Base-by-base conservation (phyloP, 2,329 filamentous ascomycete genomes). In the Ceratocystiopsis sp. region DNA sequence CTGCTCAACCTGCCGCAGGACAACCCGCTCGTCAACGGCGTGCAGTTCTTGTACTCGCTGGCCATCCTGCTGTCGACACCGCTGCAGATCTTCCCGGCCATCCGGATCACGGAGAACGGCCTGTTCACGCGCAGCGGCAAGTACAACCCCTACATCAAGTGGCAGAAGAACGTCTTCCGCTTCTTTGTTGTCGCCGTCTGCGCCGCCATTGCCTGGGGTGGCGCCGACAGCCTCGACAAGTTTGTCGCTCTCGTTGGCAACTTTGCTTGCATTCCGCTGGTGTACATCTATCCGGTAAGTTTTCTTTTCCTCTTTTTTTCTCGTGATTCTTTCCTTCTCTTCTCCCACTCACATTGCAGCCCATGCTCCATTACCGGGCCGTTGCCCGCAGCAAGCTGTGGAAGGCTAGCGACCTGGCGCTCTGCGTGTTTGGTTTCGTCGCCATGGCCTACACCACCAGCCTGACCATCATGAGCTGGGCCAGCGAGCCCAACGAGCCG, bases 91-190 rank as follows among this genome's bases (percentile, higher is more conserved):
- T 98, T 96, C 68, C 91, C 91, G 0, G 91, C 91, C 37, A 96
- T 98, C 55, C 82, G 89, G 56, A 98, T 98, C 55, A 85, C 84
- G 33, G 87, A 93, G 62, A 94, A 93, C 53, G 85, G 86, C 51
- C 69, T 96, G 8, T 98, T 96, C 61, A 93, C 84, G 19, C 73
- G 82, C 56, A 94, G 86, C 49, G 87, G 91, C 53, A 98, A 98
- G 63, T 94, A 95, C 65, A 95, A 96, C 57, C 87, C 86, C 1
- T 91, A 84, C 57, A 93, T 98, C 68, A 98, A 98, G 67, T 98
- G 91, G 91, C 84, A 96, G 70, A 98, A 98, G 76, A 98, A 98
- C 53, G 67, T 81, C 33, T 98, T 94, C 67, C 80, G 91, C 43
- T 98, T 96, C 68, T 79, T 89, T 56, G 76, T 95, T 49, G 91